These are phyloP conservation scores for Debaryomyces coudertii DNA, from an alignment of 1,139 yeast genomes.

Conservation along the genomic window DNA sequence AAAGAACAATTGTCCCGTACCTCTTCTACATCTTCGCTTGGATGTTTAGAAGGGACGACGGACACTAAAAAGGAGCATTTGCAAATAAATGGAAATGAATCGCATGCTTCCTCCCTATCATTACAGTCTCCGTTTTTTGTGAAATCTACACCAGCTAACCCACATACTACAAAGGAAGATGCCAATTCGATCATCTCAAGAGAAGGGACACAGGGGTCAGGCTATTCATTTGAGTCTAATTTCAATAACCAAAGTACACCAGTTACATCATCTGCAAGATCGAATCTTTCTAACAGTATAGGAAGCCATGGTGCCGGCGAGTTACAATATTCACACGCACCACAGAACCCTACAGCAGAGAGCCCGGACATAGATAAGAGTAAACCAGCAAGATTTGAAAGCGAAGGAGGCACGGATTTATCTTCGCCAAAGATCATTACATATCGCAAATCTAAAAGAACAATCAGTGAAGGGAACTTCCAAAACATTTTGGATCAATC, in stretches of 20 bases:
- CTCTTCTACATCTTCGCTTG: conserved; percentile 9
- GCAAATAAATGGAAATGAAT: conserved; percentile 9
- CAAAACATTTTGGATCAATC: conserved; percentile 23
- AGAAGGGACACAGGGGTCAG: conserved; percentile 23
- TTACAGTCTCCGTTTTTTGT: conserved; percentile 42
- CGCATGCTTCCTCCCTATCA: conserved; percentile 25
- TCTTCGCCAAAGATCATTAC: conserved; percentile 52
- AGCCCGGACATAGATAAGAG: conserved; percentile 11
- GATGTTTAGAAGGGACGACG: not conserved
- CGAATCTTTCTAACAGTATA: conserved; percentile 13
- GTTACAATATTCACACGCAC: not conserved
- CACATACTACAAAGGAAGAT: conserved; percentile 60
- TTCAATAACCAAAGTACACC: not conserved
- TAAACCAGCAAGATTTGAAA: not conserved
- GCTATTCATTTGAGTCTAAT: not conserved
- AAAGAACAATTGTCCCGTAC: not conserved
- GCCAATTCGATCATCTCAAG: conserved; percentile 46
- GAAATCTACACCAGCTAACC: conserved; percentile 60
- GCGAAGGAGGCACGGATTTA: conserved; percentile 6
- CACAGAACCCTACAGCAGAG: conserved; percentile 3
- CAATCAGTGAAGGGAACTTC: conserved; percentile 36
- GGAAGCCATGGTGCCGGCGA: not conserved
- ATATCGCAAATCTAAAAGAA: conserved; percentile 46
- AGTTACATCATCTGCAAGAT: not conserved
- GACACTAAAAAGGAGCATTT: conserved; percentile 5